Evolutionary conservation across 1,284 basidiomycete genomes (phyloP).

Genomic region (Trametes hirsuta): DNA sequence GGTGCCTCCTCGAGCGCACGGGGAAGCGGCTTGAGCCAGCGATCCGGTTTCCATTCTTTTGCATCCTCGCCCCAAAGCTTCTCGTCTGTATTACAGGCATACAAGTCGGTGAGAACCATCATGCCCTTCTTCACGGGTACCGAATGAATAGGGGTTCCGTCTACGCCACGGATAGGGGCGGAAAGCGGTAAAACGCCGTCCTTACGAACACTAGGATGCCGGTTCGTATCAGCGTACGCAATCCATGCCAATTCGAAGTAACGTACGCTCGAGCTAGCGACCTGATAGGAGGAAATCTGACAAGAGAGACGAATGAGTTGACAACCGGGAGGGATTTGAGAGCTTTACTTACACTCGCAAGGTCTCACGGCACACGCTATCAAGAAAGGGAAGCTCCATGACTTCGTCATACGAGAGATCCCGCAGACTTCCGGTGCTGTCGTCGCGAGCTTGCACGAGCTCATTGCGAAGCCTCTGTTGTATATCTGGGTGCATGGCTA

Average conservation of each 20-base stretch:
- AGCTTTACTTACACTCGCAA: conserved; percentile 14
- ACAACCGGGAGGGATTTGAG: conserved; percentile 9
- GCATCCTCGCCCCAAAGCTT: conserved; percentile 62
- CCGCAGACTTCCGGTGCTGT: conserved; percentile 7
- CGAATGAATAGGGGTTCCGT: conserved; percentile 40
- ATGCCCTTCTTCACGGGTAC: conserved; percentile 51
- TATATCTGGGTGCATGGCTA: conserved; percentile 1
- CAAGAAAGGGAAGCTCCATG: conserved; percentile 36
- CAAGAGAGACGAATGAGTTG: not conserved
- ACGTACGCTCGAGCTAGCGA: no score
- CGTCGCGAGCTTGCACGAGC: conserved; percentile 26
- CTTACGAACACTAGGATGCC: conserved; percentile 17
- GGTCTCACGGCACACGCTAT: conserved; percentile 38
- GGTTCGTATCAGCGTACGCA: not conserved
- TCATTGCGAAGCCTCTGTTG: conserved; percentile 27
- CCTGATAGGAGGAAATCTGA: no score
- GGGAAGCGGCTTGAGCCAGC: conserved; percentile 33
- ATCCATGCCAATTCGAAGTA: no score
- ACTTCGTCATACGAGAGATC: conserved; percentile 35
- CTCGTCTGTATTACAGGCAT: conserved; percentile 47
- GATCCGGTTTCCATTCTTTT: conserved; percentile 47
- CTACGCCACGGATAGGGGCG: conserved; percentile 23
- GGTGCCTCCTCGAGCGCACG: conserved; percentile 23
- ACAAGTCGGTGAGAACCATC: conserved; percentile 48
- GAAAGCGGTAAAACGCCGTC: conserved; percentile 29